Evolutionary conservation across 371 early-diverging fungal genomes (phyloP).

Genomic region (Synchytrium microbalum): DNA sequence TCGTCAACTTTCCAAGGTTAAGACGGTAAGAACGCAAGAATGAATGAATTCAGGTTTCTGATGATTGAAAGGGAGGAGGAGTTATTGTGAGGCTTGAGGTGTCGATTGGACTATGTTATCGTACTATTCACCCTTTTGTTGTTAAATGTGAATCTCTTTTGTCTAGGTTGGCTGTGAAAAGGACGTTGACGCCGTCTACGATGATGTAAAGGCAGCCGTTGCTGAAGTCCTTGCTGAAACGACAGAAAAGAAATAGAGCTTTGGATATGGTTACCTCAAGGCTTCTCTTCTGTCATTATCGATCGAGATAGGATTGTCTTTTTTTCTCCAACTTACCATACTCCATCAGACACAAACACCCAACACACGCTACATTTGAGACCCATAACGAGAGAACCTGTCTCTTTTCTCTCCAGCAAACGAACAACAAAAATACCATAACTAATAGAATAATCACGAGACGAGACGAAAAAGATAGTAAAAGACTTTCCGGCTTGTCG

Average conservation of each 20-base stretch:
- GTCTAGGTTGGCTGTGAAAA: constrained; percentile 34
- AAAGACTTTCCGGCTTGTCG: no score
- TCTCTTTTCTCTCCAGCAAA: no score
- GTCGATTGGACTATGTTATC: neutral
- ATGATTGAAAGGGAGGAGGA: neutral
- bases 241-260: constrained; percentile 15
- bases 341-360: no score
- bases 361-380: no score
- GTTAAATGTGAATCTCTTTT: neutral
- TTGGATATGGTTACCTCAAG: constrained; percentile 5
- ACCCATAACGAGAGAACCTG: no score
- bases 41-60: neutral
- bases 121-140: neutral
- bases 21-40: constrained; percentile 38
- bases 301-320: no score
- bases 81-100: neutral
- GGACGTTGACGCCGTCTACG: constrained; percentile 33
- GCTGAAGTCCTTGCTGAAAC: neutral
- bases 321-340: no score
- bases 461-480: no score
- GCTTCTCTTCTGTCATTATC: neutral
- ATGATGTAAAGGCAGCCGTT: constrained; percentile 23
- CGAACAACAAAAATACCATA: no score
- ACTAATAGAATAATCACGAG: no score
- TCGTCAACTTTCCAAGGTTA: constrained; percentile 64